Percentiles rank a stretch among this genome's conserved stretches.
Evolutionary conservation across 768 basidiomycete genomes (phyloP).

Genomic region (Clitopilus passeckerianus): DNA sequence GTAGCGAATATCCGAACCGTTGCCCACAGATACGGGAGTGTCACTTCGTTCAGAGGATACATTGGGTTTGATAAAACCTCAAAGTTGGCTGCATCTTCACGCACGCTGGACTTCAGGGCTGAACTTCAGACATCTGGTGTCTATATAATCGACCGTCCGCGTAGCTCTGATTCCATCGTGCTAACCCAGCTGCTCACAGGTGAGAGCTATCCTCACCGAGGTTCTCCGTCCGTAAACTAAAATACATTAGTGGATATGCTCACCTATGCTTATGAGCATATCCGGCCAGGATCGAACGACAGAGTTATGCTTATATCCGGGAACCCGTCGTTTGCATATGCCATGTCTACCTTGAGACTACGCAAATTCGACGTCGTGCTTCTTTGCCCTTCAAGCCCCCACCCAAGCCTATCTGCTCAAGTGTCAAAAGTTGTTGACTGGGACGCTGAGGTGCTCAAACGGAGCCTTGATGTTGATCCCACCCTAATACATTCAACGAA

Average conservation of each 20-base stretch:
- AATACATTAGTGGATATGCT: slow-evolving; percentile 18
- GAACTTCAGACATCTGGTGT: slow-evolving; percentile 46
- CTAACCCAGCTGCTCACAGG: slow-evolving; percentile 47
- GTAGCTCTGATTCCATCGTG: slow-evolving; percentile 25
- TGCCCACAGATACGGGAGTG: slow-evolving; percentile 40
- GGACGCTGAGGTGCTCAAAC: slow-evolving; percentile 30
- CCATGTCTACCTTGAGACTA: slow-evolving; percentile 33
- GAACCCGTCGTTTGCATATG: slow-evolving; percentile 39
- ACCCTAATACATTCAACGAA: background rate
- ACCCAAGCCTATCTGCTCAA: slow-evolving; percentile 36
- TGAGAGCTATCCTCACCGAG: slow-evolving; percentile 11
- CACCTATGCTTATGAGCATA: slow-evolving; percentile 34
- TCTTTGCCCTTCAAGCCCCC: slow-evolving; percentile 29
- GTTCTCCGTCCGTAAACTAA: background rate
- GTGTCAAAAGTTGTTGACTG: slow-evolving; percentile 44
- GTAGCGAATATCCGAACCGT: slow-evolving; percentile 37
- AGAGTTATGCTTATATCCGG: slow-evolving; percentile 36
- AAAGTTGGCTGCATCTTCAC: background rate
- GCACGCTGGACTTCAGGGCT: slow-evolving; percentile 19
- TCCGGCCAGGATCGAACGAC: slow-evolving; percentile 30
- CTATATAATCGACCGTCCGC: slow-evolving; percentile 34
- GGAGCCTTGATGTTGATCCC: background rate
- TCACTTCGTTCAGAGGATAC: slow-evolving; percentile 51
- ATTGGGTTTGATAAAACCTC: slow-evolving; percentile 24
- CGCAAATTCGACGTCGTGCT: slow-evolving; percentile 34